A percentile compares a stretch with the other conserved stretches of the same genome.
Evolutionary conservation across 768 basidiomycete species (phyloP).

Genomic region (Amyloporia xantha): DNA sequence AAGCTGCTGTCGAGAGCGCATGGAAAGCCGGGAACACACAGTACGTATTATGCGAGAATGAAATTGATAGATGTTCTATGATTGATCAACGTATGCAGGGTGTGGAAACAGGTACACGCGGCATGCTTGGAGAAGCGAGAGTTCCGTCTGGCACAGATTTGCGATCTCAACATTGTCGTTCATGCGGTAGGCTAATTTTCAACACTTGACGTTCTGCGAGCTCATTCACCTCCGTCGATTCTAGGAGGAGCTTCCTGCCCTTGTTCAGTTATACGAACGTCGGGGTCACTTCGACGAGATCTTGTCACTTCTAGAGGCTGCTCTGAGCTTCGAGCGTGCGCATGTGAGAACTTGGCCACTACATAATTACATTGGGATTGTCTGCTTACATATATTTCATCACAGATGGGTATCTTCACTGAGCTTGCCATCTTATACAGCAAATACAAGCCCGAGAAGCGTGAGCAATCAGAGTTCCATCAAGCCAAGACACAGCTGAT

Average conservation of each 20-base stretch:
- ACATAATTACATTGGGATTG: too few species aligned
- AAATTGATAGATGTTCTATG: neutral
- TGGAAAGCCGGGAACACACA: conserved; percentile 98
- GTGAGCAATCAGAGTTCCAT: conserved; percentile 39
- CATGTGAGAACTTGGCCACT: conserved; percentile 57
- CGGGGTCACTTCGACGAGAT: conserved; percentile 94
- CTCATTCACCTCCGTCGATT: conserved; percentile 3
- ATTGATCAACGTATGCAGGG: conserved; percentile 37
- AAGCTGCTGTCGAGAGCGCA: conserved; percentile 98
- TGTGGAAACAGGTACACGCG: conserved; percentile 99
- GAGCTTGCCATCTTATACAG: conserved; percentile 88
- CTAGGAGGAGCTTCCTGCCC: conserved; percentile 69
- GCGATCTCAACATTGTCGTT: conserved; percentile 96
- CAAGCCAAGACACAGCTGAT: conserved; percentile 1
- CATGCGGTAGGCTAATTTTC: conserved; percentile 50
- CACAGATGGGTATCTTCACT: conserved; percentile 93
- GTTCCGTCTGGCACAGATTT: conserved; percentile 97
- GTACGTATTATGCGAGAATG: conserved; percentile 39
- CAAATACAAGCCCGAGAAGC: conserved; percentile 91
- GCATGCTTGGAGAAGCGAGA: conserved; percentile 97
- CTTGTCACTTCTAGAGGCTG: conserved; percentile 86
- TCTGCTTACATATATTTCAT: too few species aligned
- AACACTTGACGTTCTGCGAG: too few species aligned
- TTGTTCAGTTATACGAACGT: conserved; percentile 82
- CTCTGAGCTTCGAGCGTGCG: conserved; percentile 92